Evolutionary conservation across 75 land plant species (phyloP).

Genomic region (Cryptomeria japonica): DNA sequence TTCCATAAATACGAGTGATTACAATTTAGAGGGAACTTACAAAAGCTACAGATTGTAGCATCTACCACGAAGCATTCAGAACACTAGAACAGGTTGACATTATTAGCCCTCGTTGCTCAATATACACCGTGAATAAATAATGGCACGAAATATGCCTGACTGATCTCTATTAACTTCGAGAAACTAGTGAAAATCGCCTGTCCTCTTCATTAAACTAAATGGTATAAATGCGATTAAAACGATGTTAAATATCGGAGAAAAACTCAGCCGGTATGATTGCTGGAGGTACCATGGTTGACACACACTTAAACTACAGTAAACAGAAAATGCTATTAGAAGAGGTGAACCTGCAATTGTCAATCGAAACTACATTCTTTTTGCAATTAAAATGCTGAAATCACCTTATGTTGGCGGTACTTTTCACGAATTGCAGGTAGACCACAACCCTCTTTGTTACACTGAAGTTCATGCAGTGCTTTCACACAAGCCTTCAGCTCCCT

Average conservation of each 20-base stretch:
- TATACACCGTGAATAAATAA: neutral
- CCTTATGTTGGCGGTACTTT: conserved; percentile 96
- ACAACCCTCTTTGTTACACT: conserved; percentile 43
- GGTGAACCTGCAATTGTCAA: neutral
- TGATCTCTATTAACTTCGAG: neutral
- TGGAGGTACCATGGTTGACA: conserved; percentile 72
- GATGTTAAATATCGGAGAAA: conserved; percentile 36
- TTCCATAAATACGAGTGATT: neutral
- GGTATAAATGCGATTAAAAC: neutral
- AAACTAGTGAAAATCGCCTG: neutral
- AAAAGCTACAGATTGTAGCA: neutral
- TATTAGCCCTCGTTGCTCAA: neutral
- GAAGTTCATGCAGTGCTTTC: conserved; percentile 61
- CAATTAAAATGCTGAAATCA: conserved; percentile 15
- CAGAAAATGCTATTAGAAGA: neutral
- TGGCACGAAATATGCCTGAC: neutral
- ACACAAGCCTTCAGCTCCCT: conserved; percentile 70
- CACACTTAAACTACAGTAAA: conserved; percentile 80
- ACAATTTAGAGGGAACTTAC: neutral
- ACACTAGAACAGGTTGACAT: too few species aligned
- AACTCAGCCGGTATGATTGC: conserved; percentile 59
- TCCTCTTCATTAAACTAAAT: neutral
- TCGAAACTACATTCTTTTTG: neutral
- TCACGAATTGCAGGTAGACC: conserved; percentile 84
- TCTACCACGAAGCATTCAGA: neutral